phyloP scores from a whole-genome alignment of 352 stramenopile genomes.

The Globisporangium nodosum region DNA sequence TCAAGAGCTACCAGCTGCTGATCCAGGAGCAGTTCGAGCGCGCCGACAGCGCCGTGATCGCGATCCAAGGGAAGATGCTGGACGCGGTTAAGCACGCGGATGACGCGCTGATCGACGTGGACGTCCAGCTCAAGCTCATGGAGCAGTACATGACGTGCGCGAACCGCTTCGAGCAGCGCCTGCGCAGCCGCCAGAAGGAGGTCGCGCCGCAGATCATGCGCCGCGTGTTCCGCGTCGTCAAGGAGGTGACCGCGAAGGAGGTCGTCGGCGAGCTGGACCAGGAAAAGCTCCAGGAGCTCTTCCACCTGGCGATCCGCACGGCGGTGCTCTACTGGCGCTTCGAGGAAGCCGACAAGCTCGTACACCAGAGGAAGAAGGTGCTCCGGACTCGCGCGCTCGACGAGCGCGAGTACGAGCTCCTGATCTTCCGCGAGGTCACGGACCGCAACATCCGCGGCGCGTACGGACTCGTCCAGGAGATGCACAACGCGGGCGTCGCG shows the following conservation, averaged over 20 bases:
- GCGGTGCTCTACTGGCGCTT: slow-evolving; percentile 54
- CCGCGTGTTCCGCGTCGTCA: slow-evolving; percentile 57
- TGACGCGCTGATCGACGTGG: slow-evolving; percentile 30
- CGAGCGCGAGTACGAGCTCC: slow-evolving; percentile 50
- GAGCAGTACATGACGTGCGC: slow-evolving; percentile 74
- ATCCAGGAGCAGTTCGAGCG: slow-evolving; percentile 39
- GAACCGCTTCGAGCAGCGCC: slow-evolving; percentile 46
- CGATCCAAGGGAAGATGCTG: slow-evolving; percentile 40
- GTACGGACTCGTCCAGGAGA: slow-evolving; percentile 66
- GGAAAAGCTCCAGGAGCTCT: slow-evolving; percentile 44
- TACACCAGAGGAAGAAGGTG: slow-evolving; percentile 49
- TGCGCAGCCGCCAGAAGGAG: slow-evolving; percentile 41
- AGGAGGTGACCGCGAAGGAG: slow-evolving; percentile 21
- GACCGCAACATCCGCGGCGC: slow-evolving; percentile 40
- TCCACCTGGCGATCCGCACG: slow-evolving; percentile 51
- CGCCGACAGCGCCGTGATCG: slow-evolving; percentile 36
- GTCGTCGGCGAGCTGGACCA: slow-evolving; percentile 13
- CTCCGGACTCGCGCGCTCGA: slow-evolving; percentile 21
- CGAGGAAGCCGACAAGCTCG: slow-evolving; percentile 44
- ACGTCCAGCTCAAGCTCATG: slow-evolving; percentile 55
- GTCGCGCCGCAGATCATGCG: slow-evolving; percentile 56
- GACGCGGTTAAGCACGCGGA: slow-evolving; percentile 18
- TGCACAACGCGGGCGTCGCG: slow-evolving; percentile 71
- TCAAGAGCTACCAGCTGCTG: slow-evolving; percentile 44
- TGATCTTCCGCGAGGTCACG: slow-evolving; percentile 61